Percentiles rank a stretch among this genome's conserved stretches.
These are phyloP conservation scores for Calonectria ilicicola DNA, from an alignment of 2,329 filamentous ascomycete species.

Conservation along the genomic window DNA sequence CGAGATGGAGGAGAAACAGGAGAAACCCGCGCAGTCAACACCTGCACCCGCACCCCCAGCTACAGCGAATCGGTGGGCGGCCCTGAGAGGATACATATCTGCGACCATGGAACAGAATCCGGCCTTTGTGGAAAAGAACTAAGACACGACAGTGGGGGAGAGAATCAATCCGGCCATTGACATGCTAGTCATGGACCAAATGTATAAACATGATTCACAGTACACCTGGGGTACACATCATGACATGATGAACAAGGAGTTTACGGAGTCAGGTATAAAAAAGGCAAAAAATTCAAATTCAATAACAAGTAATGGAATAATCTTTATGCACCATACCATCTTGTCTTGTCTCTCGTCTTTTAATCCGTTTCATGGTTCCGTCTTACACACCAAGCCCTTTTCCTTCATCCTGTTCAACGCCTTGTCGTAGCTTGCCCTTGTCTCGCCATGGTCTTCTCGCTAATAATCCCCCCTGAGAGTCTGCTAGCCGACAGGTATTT, in stretches of 20 bases:
- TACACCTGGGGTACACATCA: not conserved
- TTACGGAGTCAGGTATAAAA: slow-evolving; percentile 31
- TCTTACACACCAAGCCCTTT: slow-evolving; percentile 18
- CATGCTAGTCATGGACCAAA: slow-evolving; percentile 5
- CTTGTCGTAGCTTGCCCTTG: slow-evolving; percentile 6
- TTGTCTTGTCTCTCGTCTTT: slow-evolving; percentile 3
- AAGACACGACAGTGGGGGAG: too few species aligned
- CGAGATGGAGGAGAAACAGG: slow-evolving; percentile 24
- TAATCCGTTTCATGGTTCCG: slow-evolving; percentile 1
- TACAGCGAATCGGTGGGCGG: slow-evolving; percentile 78
- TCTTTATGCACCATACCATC: slow-evolving; percentile 8
- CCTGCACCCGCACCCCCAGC: slow-evolving; percentile 41
- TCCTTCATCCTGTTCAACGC: slow-evolving; percentile 36
- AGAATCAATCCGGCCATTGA: not conserved
- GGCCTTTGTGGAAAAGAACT: slow-evolving; percentile 66
- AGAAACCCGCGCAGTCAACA: slow-evolving; percentile 21
- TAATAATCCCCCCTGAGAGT: slow-evolving; percentile 27
- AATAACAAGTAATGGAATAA: slow-evolving; percentile 12
- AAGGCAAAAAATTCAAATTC: not conserved
- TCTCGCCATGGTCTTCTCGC: slow-evolving; percentile 6
- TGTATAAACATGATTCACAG: not conserved
- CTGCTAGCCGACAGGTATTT: slow-evolving; percentile 11
- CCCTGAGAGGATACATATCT: slow-evolving; percentile 85
- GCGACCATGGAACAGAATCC: slow-evolving; percentile 90
- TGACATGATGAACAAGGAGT: slow-evolving; percentile 24